Base-by-base conservation (phyloP, 208 protist species). In the Acanthamoeba divionensis region DNA sequence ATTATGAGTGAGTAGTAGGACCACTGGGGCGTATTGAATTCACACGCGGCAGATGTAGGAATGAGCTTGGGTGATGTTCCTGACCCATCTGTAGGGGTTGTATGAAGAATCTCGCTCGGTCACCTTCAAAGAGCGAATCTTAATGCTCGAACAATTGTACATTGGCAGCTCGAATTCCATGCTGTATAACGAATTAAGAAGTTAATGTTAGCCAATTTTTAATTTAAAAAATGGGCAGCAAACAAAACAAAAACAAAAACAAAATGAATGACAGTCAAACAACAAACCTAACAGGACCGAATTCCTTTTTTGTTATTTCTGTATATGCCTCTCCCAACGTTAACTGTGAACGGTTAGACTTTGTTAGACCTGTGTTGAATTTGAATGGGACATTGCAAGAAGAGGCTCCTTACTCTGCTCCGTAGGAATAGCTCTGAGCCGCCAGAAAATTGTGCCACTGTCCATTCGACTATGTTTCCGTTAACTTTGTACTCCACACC, bases 91-190 rank as follows among this genome's bases (percentile, higher is more conserved):
- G 29, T 83, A 73, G 0, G 97, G 96, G 52, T 94, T 95, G 90
- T 96, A 97, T 13, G 75, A 83, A 33, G 91, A 92, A 45, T 94
- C 92, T n/a, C 95, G 94, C 85, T 98, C 96, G n/a, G 96, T 90
- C 26, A 97, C 89, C 1, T 90, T 85, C 52, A 98, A 93, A 33
- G 94, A 93, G 41, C 92, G 83, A 18, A 97, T 89, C 15, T 86
- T 50, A 5, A 96, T 33, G 29, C 93, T 94, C 10, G 93, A 94
- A 50, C 95, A 65, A 86, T 90, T 94, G 66, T 95, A 93, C 94
- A 97, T 97, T 21, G 97, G 97, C 29, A 98, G 95, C 90, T 98
- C 97, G 93, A 98, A 98, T n/a, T 93, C 93, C 91, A 98, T 93
- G 12, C 93, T 91, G 36, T 97, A 96, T 6, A 6, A 8, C 44